These are phyloP conservation scores for Penicillium sp. DNA, from an alignment of 2,329 filamentous ascomycete species.

Conservation along the genomic window DNA sequence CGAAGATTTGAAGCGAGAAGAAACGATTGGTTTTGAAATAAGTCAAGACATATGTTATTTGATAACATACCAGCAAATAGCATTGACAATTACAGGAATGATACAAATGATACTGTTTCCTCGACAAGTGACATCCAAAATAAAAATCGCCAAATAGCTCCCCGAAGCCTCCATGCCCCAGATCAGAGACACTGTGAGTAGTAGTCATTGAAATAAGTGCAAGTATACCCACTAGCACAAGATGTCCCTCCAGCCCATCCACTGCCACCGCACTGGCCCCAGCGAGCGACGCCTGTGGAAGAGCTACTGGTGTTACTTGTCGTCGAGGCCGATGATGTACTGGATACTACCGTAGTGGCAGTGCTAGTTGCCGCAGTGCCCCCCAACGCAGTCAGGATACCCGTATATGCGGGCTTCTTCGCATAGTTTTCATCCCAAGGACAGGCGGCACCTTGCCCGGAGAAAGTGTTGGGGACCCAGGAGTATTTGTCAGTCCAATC, in stretches of 20 bases:
- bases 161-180: background rate
- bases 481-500: constrained; percentile 52
- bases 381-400: constrained; percentile 34
- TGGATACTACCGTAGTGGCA: constrained; percentile 9
- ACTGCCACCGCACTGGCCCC: constrained; percentile 34
- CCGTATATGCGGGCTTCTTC: constrained; percentile 54
- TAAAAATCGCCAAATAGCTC: too few species aligned
- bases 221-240: constrained; percentile 33
- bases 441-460: constrained; percentile 47
- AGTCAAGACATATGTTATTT: background rate
- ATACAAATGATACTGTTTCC: background rate
- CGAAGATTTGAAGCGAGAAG: background rate
- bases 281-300: constrained; percentile 24
- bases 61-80: background rate
- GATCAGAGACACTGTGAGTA: constrained; percentile 37
- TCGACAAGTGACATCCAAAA: too few species aligned
- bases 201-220: constrained; percentile 30
- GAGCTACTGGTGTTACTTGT: constrained; percentile 8
- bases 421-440: constrained; percentile 52
- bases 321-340: constrained; percentile 19
- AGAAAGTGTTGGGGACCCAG: constrained; percentile 50
- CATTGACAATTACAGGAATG: background rate
- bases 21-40: background rate
- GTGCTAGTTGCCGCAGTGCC: constrained; percentile 15
- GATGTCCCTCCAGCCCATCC: constrained; percentile 33